These are phyloP conservation scores for Cryoendolithus antarcticus DNA, from an alignment of 2,329 filamentous ascomycete genomes.

Conservation along the genomic window DNA sequence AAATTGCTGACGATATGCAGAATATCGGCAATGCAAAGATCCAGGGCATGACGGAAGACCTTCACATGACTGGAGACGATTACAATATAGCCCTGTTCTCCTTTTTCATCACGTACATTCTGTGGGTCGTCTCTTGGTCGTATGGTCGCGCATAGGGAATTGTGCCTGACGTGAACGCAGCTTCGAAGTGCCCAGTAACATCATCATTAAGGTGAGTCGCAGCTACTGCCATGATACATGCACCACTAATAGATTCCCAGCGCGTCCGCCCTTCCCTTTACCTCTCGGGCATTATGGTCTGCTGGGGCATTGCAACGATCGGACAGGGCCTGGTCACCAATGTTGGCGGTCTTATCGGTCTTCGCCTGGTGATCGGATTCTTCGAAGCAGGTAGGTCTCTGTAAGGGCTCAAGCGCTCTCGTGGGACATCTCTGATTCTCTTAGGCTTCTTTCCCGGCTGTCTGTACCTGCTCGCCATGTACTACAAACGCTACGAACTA, in stretches of 20 bases:
- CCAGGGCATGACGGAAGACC: constrained; percentile 26
- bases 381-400: constrained; percentile 21
- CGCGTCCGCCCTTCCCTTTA: constrained; percentile 24
- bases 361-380: constrained; percentile 21
- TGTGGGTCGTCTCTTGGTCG: constrained; percentile 13
- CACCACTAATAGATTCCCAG: constrained; percentile 5
- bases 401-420: no score
- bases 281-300: constrained; percentile 24
- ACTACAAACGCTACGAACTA: constrained; percentile 32
- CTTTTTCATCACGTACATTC: constrained; percentile 22
- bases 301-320: constrained; percentile 26
- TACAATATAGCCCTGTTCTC: constrained; percentile 28
- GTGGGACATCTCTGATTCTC: no score
- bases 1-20: neutral
- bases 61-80: constrained; percentile 25
- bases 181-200: constrained; percentile 17
- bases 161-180: no score
- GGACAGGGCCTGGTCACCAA: constrained; percentile 22
- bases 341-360: constrained; percentile 19
- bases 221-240: no score
- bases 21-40: constrained; percentile 29
- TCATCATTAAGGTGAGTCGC: constrained; percentile 13
- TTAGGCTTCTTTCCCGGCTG: constrained; percentile 11
- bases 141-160: neutral
- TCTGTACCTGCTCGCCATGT: constrained; percentile 24